phyloP scores from a whole-genome alignment of 2,329 filamentous ascomycete genomes.

The Ilyonectria mors-panacis region DNA sequence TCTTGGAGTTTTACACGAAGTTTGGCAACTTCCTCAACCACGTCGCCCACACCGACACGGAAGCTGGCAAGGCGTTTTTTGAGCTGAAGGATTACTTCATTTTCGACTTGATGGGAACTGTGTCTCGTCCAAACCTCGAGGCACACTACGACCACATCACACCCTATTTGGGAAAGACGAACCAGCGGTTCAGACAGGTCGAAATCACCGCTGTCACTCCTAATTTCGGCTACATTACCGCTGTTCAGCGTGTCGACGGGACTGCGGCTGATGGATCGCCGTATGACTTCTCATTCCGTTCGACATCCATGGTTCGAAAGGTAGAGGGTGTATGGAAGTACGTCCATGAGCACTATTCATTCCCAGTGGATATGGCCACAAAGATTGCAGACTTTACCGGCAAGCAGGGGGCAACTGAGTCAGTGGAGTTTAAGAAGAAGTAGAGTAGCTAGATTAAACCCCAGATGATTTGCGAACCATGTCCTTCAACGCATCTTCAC shows the following conservation, averaged over 20 bases:
- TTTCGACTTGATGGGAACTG: conserved; percentile 18
- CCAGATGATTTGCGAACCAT: no score
- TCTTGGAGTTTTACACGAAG: conserved; percentile 13
- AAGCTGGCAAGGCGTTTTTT: conserved; percentile 9
- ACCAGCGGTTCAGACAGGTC: conserved; percentile 12
- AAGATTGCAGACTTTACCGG: conserved; percentile 14
- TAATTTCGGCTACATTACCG: conserved; percentile 17
- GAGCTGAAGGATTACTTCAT: conserved; percentile 8
- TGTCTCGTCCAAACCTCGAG: conserved; percentile 15
- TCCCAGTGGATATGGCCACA: conserved; percentile 16
- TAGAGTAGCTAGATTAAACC: not conserved
- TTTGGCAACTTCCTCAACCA: conserved; percentile 20
- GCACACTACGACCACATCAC: conserved; percentile 17
- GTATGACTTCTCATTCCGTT: conserved; percentile 15
- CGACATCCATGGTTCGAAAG: conserved; percentile 10
- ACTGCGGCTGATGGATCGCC: conserved; percentile 11
- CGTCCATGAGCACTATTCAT: conserved; percentile 19
- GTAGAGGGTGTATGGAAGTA: conserved; percentile 15
- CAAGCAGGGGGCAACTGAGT: not conserved
- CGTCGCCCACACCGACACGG: not conserved
- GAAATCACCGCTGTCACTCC: conserved; percentile 9
- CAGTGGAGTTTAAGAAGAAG: conserved; percentile 16
- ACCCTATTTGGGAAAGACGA: conserved; percentile 16
- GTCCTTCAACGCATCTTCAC: not conserved
- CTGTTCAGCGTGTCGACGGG: conserved; percentile 17